Conservation (phyloP, 257 asterid genomes). For the Solanum clarkiae region DNA sequence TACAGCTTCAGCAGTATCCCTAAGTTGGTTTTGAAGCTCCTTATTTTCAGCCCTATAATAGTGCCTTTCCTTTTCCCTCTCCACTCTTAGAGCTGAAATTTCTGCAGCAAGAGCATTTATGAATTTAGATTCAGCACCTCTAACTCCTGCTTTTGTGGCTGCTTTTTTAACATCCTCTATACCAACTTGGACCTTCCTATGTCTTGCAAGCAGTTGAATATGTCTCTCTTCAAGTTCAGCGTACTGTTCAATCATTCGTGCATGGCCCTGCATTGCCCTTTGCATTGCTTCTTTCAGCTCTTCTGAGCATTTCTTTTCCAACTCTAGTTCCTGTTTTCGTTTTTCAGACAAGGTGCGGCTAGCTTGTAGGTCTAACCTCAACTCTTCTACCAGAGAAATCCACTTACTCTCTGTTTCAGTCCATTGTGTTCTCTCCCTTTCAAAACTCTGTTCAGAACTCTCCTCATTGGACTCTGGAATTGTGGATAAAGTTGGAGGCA, state of each 20-base stretch:
- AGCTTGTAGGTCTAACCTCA: slow-evolving; percentile 60
- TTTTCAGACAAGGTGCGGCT: slow-evolving; percentile 37
- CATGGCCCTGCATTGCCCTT: slow-evolving; percentile 99
- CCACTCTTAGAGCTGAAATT: slow-evolving; percentile 70
- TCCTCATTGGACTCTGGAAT: not conserved
- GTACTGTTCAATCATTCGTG: slow-evolving; percentile 97
- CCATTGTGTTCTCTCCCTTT: slow-evolving; percentile 75
- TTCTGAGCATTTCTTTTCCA: slow-evolving; percentile 76
- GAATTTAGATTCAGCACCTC: slow-evolving; percentile 81
- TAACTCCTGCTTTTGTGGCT: slow-evolving; percentile 85
- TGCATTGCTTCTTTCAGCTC: slow-evolving; percentile 98
- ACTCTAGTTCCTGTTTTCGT: slow-evolving; percentile 73
- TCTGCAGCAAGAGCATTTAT: slow-evolving; percentile 87
- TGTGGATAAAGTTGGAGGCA: slow-evolving; percentile 18
- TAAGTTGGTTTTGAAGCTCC: slow-evolving; percentile 85
- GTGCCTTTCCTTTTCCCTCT: slow-evolving; percentile 74
- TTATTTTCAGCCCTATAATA: slow-evolving; percentile 72
- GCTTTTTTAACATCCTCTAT: slow-evolving; percentile 92
- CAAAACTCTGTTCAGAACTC: slow-evolving; percentile 12
- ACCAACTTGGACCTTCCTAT: slow-evolving; percentile 72
- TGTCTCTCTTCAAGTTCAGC: slow-evolving; percentile 95
- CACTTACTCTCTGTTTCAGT: slow-evolving; percentile 83
- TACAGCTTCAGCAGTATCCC: slow-evolving; percentile 99
- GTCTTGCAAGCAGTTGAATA: slow-evolving; percentile 77
- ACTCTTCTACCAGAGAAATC: slow-evolving; percentile 80